Base-by-base conservation (phyloP, 768 basidiomycete species). In the Termitomyces titanicus region DNA sequence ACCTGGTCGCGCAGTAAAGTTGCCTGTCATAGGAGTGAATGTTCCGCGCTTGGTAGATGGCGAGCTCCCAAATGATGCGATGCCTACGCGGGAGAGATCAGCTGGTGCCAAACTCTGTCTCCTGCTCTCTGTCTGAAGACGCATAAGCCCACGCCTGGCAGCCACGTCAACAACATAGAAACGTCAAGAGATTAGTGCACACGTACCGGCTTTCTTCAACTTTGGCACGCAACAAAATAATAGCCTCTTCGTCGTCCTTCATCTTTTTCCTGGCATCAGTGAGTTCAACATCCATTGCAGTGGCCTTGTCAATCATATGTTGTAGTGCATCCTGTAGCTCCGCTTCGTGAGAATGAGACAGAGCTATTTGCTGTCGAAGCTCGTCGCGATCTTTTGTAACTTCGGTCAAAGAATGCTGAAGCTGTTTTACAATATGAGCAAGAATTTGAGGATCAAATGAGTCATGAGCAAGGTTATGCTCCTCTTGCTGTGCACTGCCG, bases 171-270 rank as follows among this genome's bases (percentile, higher is more conserved):
- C 49, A 31, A 22, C 13, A 22, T 17, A 47, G 8, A n/a, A 33
- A 33, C 8, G 29, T 17, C 6, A 33, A 29, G 18, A 33, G 12
- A 38, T 11, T 37, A 9, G 39, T 22, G 4, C 22, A 22, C 33
- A 65, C 80, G 20, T 62, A 89, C 90, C 91, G 80, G 77, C 89
- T 91, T 69, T 93, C 91, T 63, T 93, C 91, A 3, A 93, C 89
- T 67, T 92, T 93, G n/a, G 82, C 77, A 34, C 92, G 80, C 47
- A 94, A 73, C 69, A 93, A 71, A 3, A 74, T 70, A 46, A 94
- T 89, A 35, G 88, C 85, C 56, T 92, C 85, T 63, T 89, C 89
- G 53, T 91, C 86, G 45, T 92, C 90, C 55, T 77, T 80, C 45
- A 74, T 75, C 64, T 81, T 83, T 61, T 66, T 74, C 62, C 70